Evolutionary conservation across 2,329 filamentous ascomycete species (phyloP).

Genomic region (Hypocrella siamensis): DNA sequence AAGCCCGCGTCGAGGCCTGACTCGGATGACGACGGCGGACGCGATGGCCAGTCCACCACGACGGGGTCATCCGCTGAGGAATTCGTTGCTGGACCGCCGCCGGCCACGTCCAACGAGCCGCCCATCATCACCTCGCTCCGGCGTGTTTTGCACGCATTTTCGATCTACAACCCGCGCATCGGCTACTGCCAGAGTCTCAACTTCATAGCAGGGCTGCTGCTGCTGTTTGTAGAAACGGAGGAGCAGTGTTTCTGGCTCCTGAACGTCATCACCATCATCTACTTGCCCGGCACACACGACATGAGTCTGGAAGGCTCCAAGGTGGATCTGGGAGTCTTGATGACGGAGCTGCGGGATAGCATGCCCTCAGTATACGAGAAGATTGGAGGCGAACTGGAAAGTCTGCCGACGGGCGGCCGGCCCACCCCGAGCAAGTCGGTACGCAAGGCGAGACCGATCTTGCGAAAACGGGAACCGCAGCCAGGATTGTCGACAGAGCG

Average conservation of each 20-base stretch:
- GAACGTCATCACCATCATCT: conserved; percentile 77
- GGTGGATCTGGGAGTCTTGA: conserved; percentile 84
- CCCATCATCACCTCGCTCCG: conserved; percentile 68
- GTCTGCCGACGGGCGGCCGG: conserved; percentile 22
- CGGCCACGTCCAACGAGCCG: conserved; percentile 41
- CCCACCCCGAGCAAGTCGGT: conserved; percentile 19
- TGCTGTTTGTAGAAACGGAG: conserved; percentile 76
- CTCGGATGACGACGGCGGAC: conserved; percentile 14
- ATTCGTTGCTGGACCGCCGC: conserved; percentile 18
- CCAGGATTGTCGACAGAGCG: conserved; percentile 30
- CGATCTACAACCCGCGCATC: conserved; percentile 78
- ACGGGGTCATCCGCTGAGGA: conserved; percentile 15
- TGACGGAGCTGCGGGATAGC: conserved; percentile 69
- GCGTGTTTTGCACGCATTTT: conserved; percentile 76
- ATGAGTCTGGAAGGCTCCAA: conserved; percentile 82
- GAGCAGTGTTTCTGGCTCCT: conserved; percentile 88
- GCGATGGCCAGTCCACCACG: conserved; percentile 21
- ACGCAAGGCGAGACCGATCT: conserved; percentile 21
- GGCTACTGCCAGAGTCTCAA: conserved; percentile 95
- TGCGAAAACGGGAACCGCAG: conserved; percentile 22
- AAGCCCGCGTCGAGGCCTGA: conserved; percentile 40
- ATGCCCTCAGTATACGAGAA: conserved; percentile 78
- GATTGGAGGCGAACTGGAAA: conserved; percentile 63
- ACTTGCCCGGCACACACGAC: conserved; percentile 84
- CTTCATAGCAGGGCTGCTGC: conserved; percentile 77